Evolutionary conservation across 495 filamentous ascomycete genomes (phyloP).

Genomic region (Rhizodiscina lignyota): DNA sequence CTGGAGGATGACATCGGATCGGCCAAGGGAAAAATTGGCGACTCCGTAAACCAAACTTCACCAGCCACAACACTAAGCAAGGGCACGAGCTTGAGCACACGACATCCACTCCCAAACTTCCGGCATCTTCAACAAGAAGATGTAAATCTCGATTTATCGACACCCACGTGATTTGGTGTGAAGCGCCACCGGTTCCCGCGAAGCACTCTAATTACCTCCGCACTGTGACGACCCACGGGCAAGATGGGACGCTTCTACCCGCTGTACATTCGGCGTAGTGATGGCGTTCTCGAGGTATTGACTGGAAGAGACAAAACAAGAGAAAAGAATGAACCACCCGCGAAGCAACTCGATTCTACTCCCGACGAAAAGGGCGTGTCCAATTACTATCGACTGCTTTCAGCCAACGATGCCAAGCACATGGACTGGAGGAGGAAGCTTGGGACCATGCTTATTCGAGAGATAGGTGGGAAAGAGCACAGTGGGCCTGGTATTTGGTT

Average conservation of each 20-base stretch:
- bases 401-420: conserved; percentile 24
- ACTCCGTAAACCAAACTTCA: too few species aligned
- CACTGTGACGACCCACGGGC: too few species aligned
- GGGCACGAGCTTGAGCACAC: too few species aligned
- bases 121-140: too few species aligned
- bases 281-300: conserved; percentile 23
- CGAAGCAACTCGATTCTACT: conserved; percentile 26
- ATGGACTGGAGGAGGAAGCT: conserved; percentile 39
- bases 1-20: too few species aligned
- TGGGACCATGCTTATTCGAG: conserved; percentile 31
- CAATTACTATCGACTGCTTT: conserved; percentile 29
- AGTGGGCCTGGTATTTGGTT: conserved; percentile 8
- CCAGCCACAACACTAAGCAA: too few species aligned
- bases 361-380: conserved; percentile 29
- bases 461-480: conserved; percentile 23
- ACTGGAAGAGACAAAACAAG: conserved; percentile 12
- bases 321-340: conserved; percentile 29
- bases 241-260: conserved; percentile 23
- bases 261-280: conserved; percentile 21
- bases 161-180: too few species aligned
- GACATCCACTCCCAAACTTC: too few species aligned
- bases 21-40: too few species aligned
- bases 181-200: too few species aligned
- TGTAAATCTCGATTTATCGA: too few species aligned
- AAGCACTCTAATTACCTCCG: too few species aligned